Evolutionary conservation across 352 stramenopile genomes (phyloP), one percentile per base, ranked within the genome.

Genomic region (Pythium biforme): DNA sequence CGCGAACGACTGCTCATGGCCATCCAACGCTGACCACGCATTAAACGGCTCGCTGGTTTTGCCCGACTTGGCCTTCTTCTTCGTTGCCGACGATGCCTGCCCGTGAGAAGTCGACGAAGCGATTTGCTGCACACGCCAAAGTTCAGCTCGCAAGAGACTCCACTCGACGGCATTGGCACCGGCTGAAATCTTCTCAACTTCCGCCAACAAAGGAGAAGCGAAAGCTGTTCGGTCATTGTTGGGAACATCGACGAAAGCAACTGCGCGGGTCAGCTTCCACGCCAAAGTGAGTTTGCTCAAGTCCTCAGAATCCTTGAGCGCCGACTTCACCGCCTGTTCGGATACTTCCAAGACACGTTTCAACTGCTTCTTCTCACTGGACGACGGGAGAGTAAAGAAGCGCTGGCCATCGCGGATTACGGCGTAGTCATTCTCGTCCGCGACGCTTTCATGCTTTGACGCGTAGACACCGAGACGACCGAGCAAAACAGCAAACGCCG

Each of bases 111-210:
- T 17, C 19, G 53, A 49, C 5, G 64, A 45, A 65, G 57, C 62
- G 62, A 89, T 79, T 55, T 90, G 80, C 33, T 81, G 69, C 17
- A 93, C 41, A n/a, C 83, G 80, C 84, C 84, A 92, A 14, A 94
- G 59, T 39, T 92, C 77, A 25, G 77, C 79, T 34, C 78, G 74
- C 8, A 94, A 39, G 14, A 68, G 63, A 14, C 62, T 56, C 62
- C 31, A 64, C 27, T 31, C 34, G 0, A 56, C 40, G 17, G 12
- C 51, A 10, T 27, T 26, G 3, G 43, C 31, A 5, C 59, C 68
- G 11, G 53, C 19, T 31, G 59, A 46, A 4, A 65, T 50, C 7
- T 76, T 61, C 46, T 31, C 47, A 4, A 63, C 20, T 22, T 45
- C 47, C 15, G 73, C 59, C 25, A 94, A 62, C n/a, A 79, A 26